Evolutionary conservation across 1,284 basidiomycete genomes (phyloP).

Genomic region (Sporisorium scitamineum): DNA sequence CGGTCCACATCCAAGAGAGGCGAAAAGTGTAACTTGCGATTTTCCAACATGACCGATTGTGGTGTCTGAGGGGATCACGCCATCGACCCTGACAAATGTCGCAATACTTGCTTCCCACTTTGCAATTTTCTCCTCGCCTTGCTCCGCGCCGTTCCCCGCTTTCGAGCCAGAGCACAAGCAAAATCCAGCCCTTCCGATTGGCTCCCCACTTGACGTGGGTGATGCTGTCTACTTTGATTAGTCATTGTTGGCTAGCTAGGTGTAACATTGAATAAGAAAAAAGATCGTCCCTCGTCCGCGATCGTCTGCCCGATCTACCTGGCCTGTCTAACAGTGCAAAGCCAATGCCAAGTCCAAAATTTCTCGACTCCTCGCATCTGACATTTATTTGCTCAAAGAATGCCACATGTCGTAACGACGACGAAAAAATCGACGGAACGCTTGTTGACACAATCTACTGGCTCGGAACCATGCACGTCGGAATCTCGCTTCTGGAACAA

Average conservation of each 20-base stretch:
- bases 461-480: no score
- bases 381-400: conserved; percentile 20
- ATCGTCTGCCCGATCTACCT: neutral
- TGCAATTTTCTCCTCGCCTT: neutral
- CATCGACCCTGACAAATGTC: conserved; percentile 25
- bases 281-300: neutral
- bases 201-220: neutral
- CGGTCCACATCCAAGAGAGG: neutral
- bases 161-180: neutral
- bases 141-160: neutral
- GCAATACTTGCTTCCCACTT: conserved; percentile 15
- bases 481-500: neutral
- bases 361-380: conserved; percentile 35
- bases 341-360: conserved; percentile 9
- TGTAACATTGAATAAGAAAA: neutral
- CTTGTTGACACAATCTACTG: conserved; percentile 5
- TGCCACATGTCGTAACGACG: conserved; percentile 18
- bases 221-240: neutral
- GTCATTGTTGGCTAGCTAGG: neutral
- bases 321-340: conserved; percentile 16
- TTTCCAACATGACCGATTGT: neutral
- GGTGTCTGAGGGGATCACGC: conserved; percentile 28
- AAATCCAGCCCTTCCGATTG: conserved; percentile 31
- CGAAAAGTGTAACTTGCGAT: neutral
- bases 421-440: neutral